A percentile compares a stretch with the other conserved stretches of the same genome.
Evolutionary conservation across 306 rosid genomes (phyloP).

Genomic region (Senna tora): DNA sequence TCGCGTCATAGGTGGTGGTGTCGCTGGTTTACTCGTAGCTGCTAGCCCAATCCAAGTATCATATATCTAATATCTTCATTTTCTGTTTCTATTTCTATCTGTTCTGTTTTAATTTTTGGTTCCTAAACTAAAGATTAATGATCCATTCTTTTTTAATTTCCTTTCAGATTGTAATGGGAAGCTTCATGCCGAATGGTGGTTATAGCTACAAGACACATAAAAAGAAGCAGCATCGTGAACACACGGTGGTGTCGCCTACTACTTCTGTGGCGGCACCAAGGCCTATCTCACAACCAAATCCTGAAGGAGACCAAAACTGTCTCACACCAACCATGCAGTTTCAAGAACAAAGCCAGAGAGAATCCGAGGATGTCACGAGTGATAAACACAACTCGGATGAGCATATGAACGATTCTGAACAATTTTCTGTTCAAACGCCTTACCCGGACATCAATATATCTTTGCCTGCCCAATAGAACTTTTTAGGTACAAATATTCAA

Average conservation of each 20-base stretch:
- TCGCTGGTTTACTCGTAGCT: conserved; percentile 78
- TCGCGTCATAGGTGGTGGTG: conserved; percentile 76
- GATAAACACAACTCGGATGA: conserved; percentile 43
- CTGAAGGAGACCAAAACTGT: conserved; percentile 38
- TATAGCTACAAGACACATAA: conserved; percentile 46
- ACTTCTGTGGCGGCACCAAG: conserved; percentile 43
- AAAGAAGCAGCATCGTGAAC: conserved; percentile 60
- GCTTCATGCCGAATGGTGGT: conserved; percentile 66
- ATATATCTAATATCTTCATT: neutral
- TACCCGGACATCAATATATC: conserved; percentile 77
- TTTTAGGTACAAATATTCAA: conserved; percentile 11
- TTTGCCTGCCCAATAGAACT: conserved; percentile 52
- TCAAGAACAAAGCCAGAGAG: conserved; percentile 48
- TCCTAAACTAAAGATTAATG: neutral
- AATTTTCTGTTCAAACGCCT: conserved; percentile 53
- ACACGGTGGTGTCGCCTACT: conserved; percentile 42
- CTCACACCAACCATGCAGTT: conserved; percentile 20
- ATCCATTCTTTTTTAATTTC: no score
- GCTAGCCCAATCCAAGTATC: conserved; percentile 77
- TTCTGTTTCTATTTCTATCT: neutral
- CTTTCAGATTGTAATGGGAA: conserved; percentile 72
- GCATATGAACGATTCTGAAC: conserved; percentile 56
- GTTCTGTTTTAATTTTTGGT: neutral
- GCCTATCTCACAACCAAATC: conserved; percentile 59
- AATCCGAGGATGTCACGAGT: conserved; percentile 37